Base-by-base conservation (phyloP, 345 rosid genomes). In the Hibiscus trionum region DNA sequence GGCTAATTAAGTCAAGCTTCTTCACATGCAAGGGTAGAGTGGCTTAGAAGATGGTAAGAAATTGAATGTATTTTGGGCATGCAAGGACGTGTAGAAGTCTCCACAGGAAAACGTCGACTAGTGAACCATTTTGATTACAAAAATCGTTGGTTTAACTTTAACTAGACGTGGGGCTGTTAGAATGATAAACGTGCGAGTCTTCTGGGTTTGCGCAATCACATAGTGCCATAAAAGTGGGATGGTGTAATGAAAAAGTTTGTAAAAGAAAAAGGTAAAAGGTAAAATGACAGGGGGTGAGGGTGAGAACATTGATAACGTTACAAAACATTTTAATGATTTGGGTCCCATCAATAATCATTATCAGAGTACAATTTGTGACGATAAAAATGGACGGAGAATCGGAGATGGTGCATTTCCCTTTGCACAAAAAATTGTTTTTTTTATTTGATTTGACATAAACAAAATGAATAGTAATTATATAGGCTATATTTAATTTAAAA, bases 41-140 rank as follows among this genome's bases (percentile, higher is more conserved):
- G 35, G 35, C 35, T 31, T 31, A 31, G 3, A 31, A 31, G 35
- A 3, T 31, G 35, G 35, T 31, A 31, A 31, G 3, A 31, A 17
- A 46, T 7, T 0, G 0, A n/a, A 47, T 56, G 42, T 61, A 15
- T 49, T 49, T 49, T 49, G n/a, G 6, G 16, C 53, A 49, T 14
- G 17, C 53, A 27, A 68, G 69, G 64, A 71, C 72, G 66, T 39
- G 71, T 56, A 44, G 76, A 62, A 63, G 80, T 77, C 68, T 72
- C 78, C 77, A 1, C 35, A 77, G 60, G 70, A n/a, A 31, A 31
- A 31, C 35, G 5, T 31, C 5, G 5, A 31, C 61, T n/a, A 52
- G 53, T 49, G 5, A 49, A 50, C 17, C 42, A 31, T 10, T 27
- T 62, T 35, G 2, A 11, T 42, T 12, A 3, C 0, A n/a, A 7